These are phyloP conservation scores for Herpetospermum pedunculosum DNA, from an alignment of 306 rosid genomes.

Conservation along the genomic window DNA sequence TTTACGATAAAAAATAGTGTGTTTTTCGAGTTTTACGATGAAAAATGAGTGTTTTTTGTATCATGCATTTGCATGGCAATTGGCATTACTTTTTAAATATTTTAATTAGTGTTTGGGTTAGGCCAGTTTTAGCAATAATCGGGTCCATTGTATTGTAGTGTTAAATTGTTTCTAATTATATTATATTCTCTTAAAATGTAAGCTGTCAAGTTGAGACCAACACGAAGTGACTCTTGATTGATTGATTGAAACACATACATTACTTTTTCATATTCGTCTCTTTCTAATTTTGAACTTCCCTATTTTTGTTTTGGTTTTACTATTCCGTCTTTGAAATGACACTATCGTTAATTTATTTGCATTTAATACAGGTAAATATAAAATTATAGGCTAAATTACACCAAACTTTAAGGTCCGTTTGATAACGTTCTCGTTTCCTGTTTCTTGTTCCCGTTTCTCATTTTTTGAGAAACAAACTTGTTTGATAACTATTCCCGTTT, in stretches of 20 bases:
- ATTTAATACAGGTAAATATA: no score
- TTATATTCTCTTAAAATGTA: neutral
- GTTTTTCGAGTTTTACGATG: slow-evolving; percentile 58
- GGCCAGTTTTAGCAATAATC: neutral
- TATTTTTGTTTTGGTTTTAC: neutral
- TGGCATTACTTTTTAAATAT: slow-evolving; percentile 7
- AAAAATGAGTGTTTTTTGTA: slow-evolving; percentile 2
- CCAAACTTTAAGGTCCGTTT: no score
- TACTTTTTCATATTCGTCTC: neutral
- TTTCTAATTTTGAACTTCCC: neutral
- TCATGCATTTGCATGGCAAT: neutral
- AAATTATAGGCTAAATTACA: no score
- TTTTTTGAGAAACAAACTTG: no score
- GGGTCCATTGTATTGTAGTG: neutral
- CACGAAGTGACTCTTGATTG: neutral
- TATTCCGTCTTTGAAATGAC: neutral
- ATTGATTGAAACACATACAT: neutral
- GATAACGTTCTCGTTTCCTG: no score
- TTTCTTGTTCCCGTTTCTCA: no score
- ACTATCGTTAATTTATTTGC: neutral
- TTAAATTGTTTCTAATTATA: neutral
- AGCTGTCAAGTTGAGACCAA: no score
- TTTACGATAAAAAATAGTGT: no score
- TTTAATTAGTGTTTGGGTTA: neutral
- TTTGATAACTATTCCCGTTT: no score